Percentiles rank a stretch among this genome's conserved stretches.
Evolutionary conservation across 2,329 filamentous ascomycete genomes (phyloP).

Genomic region (Ophiosphaerella narmari): DNA sequence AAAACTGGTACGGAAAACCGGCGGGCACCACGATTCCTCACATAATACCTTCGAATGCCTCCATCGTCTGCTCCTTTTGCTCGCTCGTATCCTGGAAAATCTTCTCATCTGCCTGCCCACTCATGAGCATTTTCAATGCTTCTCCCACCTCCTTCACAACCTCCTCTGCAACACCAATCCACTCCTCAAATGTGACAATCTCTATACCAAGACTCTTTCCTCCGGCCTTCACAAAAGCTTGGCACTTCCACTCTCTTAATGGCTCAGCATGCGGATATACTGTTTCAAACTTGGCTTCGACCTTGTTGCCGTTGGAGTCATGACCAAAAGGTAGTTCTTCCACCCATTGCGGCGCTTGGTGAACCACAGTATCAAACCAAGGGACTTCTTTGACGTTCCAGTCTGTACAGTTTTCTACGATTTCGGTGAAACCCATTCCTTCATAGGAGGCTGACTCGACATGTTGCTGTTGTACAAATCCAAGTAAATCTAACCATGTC

Average conservation of each 20-base stretch:
- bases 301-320: slow-evolving; percentile 27
- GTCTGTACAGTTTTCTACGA: slow-evolving; percentile 40
- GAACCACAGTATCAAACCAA: slow-evolving; percentile 48
- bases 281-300: slow-evolving; percentile 56
- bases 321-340: slow-evolving; percentile 56
- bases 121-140: slow-evolving; percentile 29
- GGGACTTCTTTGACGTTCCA: slow-evolving; percentile 32
- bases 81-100: slow-evolving; percentile 19
- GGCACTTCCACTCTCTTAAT: slow-evolving; percentile 60
- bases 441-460: slow-evolving; percentile 42
- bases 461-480: slow-evolving; percentile 43
- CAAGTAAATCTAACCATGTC: slow-evolving; percentile 44
- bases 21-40: slow-evolving; percentile 1
- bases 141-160: slow-evolving; percentile 53
- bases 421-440: slow-evolving; percentile 42
- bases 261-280: slow-evolving; percentile 56
- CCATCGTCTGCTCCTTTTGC: slow-evolving; percentile 8
- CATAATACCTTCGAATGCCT: slow-evolving; percentile 30
- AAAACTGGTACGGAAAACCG: too few relatives aligned
- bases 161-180: slow-evolving; percentile 57
- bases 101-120: slow-evolving; percentile 18
- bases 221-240: slow-evolving; percentile 58
- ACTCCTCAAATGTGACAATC: slow-evolving; percentile 64
- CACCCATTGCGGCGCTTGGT: slow-evolving; percentile 58
- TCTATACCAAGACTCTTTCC: slow-evolving; percentile 60